Base-by-base conservation (phyloP, 768 basidiomycete genomes). In the Boletus vinaceobasis region DNA sequence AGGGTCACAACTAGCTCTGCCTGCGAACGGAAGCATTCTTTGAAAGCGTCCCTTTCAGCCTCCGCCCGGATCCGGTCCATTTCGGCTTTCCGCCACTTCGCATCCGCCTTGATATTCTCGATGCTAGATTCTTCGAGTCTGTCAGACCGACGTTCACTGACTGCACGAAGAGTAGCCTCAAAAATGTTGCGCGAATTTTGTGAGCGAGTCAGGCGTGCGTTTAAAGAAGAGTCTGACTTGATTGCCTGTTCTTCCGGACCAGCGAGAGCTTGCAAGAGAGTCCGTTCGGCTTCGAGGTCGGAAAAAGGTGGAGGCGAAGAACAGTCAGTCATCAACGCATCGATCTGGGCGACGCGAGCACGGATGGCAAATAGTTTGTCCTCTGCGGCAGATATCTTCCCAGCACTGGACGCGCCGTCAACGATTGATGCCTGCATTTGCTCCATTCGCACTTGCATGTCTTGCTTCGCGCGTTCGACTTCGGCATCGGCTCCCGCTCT, bases 151-250 rank as follows among this genome's bases (percentile, higher is more conserved):
- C 92, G 77, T 64, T 94, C 88, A 33, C 86, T 83, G 46, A 86
- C 85, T 15, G 90, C 90, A n/a, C 88, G 83, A 65, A 93, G 80
- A 36, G 88, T 90, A 15, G 89, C 91, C 44, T 91, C 89, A 64
- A 93, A 91, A 79, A 93, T 88, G 32, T 86, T 83, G 57, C 75
- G 78, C 5, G 89, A 84, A 66, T 92, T 93, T 53, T 79, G 78
- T 4, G 90, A 86, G 6, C 86, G 82, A 63, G 83, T 81, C 29
- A 90, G 66, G 52, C 84, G 79, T 49, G 73, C 68, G 55, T 78
- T 81, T 40, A 90, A 69, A 1, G 78, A 67, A 8, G 90, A 88
- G 43, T 80, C 77, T 2, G 82, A 66, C 63, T 78, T 82, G 46
- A 86, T 65, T 21, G 76, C 80, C 50, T 84, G 78, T 67, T 93